These are phyloP conservation scores for Ogataea degrootiae DNA, from an alignment of 805 yeast species.

Conservation along the genomic window DNA sequence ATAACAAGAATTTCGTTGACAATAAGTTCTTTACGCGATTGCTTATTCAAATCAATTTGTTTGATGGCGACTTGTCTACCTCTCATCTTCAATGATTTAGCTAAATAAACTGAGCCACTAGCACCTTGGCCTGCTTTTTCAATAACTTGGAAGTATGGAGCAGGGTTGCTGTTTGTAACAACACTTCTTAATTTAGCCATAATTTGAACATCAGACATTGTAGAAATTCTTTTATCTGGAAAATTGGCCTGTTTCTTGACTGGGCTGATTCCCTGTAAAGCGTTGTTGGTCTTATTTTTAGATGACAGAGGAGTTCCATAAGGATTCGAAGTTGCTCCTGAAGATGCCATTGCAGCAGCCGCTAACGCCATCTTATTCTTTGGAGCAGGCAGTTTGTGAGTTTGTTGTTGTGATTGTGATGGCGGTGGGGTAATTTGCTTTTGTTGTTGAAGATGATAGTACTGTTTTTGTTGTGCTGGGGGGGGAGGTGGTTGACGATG, in stretches of 20 bases:
- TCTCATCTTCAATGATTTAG: conserved; percentile 49
- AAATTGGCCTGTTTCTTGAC: not conserved
- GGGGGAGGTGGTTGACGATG: conserved; percentile 10
- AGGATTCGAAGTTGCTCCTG: conserved; percentile 8
- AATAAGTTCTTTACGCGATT: conserved; percentile 91
- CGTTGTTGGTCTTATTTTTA: conserved; percentile 23
- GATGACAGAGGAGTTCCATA: conserved; percentile 22
- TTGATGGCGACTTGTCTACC: conserved; percentile 85
- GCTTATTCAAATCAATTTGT: conserved; percentile 88
- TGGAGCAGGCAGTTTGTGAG: conserved; percentile 6
- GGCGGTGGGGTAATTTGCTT: too few relatives aligned
- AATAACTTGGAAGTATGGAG: conserved; percentile 67
- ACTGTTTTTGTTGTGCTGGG: conserved; percentile 13
- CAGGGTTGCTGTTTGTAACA: conserved; percentile 82
- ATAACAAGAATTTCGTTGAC: conserved; percentile 94
- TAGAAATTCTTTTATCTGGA: conserved; percentile 43
- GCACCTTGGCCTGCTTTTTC: conserved; percentile 98
- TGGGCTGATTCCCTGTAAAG: conserved; percentile 9
- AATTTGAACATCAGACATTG: conserved; percentile 82
- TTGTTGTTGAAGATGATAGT: conserved; percentile 5
- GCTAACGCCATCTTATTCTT: conserved; percentile 24
- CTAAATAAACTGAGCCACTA: conserved; percentile 89
- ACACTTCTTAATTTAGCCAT: conserved; percentile 78
- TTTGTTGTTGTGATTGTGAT: conserved; percentile 4
- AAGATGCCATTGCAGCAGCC: conserved; percentile 29